A percentile compares a stretch with the other conserved stretches of the same genome.
phyloP scores from a whole-genome alignment of 2,329 filamentous ascomycete species.

The Claviceps digitariae region DNA sequence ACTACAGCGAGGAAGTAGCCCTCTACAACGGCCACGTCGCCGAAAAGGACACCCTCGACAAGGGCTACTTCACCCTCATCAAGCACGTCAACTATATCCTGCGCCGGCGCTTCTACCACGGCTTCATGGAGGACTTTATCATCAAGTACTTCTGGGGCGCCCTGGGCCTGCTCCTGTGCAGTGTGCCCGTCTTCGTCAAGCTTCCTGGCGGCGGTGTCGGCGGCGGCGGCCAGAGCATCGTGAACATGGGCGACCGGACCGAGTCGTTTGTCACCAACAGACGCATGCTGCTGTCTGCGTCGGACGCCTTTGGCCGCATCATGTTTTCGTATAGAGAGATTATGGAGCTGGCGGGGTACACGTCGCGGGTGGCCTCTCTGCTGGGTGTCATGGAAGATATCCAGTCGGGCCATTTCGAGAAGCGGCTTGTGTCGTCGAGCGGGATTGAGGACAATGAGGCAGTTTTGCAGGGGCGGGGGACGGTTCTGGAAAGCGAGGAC shows the following conservation, averaged over 20 bases:
- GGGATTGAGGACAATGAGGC: constrained; percentile 69
- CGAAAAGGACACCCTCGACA: constrained; percentile 92
- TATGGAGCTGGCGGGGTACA: constrained; percentile 90
- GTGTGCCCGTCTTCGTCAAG: constrained; percentile 91
- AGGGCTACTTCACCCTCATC: constrained; percentile 97
- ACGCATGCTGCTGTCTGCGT: constrained; percentile 80
- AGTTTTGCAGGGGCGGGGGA: constrained; percentile 70
- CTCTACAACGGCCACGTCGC: constrained; percentile 84
- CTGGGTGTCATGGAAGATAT: constrained; percentile 93
- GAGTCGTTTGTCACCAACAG: constrained; percentile 87
- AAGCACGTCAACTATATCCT: constrained; percentile 98
- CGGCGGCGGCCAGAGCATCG: constrained; percentile 27
- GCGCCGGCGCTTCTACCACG: constrained; percentile 81
- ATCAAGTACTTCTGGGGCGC: constrained; percentile 99
- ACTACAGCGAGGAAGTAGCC: constrained; percentile 90
- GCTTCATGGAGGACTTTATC: constrained; percentile 99
- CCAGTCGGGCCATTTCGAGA: constrained; percentile 79
- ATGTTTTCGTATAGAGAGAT: constrained; percentile 99
- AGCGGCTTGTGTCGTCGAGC: constrained; percentile 86
- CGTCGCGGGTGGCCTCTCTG: constrained; percentile 77
- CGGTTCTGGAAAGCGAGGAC: constrained; percentile 65
- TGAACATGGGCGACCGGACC: constrained; percentile 57
- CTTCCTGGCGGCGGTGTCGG: constrained; percentile 52
- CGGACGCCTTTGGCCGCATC: constrained; percentile 85
- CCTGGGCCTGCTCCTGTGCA: constrained; percentile 79